A percentile compares a stretch with the other conserved stretches of the same genome.
Evolutionary conservation across 2,329 filamentous ascomycete species (phyloP).

Genomic region (Arthrobotrys conoides): DNA sequence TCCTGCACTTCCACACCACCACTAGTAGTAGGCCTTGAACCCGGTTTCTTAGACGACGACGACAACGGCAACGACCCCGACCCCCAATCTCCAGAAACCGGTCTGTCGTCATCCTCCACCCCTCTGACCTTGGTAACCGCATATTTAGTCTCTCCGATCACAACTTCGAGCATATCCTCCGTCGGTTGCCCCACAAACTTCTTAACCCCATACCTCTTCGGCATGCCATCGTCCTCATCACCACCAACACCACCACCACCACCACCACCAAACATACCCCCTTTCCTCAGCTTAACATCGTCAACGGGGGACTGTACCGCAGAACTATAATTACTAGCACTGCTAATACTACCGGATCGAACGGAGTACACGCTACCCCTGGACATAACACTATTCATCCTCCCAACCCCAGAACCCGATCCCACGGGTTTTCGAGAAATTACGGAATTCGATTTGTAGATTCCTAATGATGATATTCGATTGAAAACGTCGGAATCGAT

Average conservation of each 20-base stretch:
- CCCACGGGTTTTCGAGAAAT: constrained; percentile 40
- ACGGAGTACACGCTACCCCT: constrained; percentile 27
- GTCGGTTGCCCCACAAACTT: constrained; percentile 59
- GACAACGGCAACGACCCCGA: neutral
- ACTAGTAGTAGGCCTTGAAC: neutral
- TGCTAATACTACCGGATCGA: constrained; percentile 16
- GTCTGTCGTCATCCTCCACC: neutral
- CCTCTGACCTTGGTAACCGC: constrained; percentile 33
- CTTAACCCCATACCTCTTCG: constrained; percentile 44
- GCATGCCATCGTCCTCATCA: constrained; percentile 17
- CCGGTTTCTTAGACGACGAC: neutral
- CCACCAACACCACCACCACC: neutral
- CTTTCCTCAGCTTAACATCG: neutral
- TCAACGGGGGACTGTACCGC: constrained; percentile 31
- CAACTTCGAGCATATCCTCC: constrained; percentile 56
- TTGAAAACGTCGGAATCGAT: constrained; percentile 48
- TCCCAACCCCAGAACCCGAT: neutral
- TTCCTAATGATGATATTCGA: constrained; percentile 15
- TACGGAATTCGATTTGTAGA: neutral
- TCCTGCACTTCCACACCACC: constrained; percentile 7
- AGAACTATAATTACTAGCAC: constrained; percentile 23
- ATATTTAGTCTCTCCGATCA: constrained; percentile 52
- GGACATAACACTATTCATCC: constrained; percentile 25
- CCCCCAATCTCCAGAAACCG: constrained; percentile 9
- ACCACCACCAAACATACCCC: neutral